Evolutionary conservation across 179 eudicot genomes (phyloP).

Genomic region (Patellifolia procumbens): DNA sequence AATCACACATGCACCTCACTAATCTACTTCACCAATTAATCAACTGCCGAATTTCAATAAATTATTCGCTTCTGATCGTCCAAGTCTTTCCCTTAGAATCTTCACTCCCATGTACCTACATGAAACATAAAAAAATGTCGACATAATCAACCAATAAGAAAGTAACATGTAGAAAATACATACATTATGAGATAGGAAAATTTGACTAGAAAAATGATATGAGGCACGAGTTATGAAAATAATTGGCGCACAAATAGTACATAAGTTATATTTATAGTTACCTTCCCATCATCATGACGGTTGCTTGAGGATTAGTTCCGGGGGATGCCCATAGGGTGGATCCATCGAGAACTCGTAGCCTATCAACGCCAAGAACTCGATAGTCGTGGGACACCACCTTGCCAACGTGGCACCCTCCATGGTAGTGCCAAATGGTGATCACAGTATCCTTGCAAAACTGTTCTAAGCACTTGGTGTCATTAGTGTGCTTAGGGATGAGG

Average conservation of each 20-base stretch:
- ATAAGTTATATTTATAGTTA: slow-evolving; percentile 20
- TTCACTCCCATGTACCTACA: slow-evolving; percentile 99
- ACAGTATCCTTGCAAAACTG: slow-evolving; percentile 94
- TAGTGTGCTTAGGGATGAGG: slow-evolving; percentile 76
- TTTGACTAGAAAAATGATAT: no score
- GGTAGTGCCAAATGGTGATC: slow-evolving; percentile 97
- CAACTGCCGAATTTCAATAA: slow-evolving; percentile 30
- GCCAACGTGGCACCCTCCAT: slow-evolving; percentile 93
- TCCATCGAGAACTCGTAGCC: slow-evolving; percentile 84
- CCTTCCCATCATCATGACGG: slow-evolving; percentile 99
- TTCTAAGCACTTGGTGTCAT: slow-evolving; percentile 65
- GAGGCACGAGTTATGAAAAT: no score
- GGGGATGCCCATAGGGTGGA: slow-evolving; percentile 77
- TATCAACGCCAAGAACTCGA: slow-evolving; percentile 58
- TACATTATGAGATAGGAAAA: no score
- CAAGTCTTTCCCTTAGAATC: slow-evolving; percentile 76
- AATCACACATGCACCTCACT: not conserved
- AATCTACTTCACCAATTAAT: slow-evolving; percentile 5
- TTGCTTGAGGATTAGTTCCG: slow-evolving; percentile 99
- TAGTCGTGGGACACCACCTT: slow-evolving; percentile 65
- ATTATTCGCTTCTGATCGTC: slow-evolving; percentile 59
- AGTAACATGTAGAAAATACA: no score
- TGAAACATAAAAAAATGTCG: not conserved
- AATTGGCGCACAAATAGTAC: no score
- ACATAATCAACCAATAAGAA: no score